Base-by-base conservation (phyloP, 352 stramenopile species). In the Globisporangium spinosum region DNA sequence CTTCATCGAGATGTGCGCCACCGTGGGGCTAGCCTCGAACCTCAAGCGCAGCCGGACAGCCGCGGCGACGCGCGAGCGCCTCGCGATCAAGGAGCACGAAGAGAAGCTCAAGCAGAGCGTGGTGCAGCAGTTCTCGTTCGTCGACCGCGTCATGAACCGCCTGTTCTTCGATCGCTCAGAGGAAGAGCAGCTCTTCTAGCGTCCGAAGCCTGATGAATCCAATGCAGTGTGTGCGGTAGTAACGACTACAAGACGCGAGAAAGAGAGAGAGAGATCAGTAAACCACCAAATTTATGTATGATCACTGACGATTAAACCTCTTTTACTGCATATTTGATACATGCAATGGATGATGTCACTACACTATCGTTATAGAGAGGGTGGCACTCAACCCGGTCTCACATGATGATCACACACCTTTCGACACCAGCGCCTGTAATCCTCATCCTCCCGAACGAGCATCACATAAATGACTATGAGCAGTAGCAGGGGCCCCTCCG, bases 1-100 rank as follows among this genome's bases (percentile, higher is more conserved):
- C 20, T 97, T 99, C 79, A 99, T 99, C 79, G 97, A 99, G 77
- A 75, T 84, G 40, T 92, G 94, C 60, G 95, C 94, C 3, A 45
- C 78, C 0, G 67, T 99, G n/a, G 97, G 98, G 20, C 82, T 99
- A 38, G 97, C 98, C 2, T 98, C 89, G 74, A 91, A 98, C 70
- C 87, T 98, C 58, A 99, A 99, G 82, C 89, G 96, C 66, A 98
- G 94, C 69, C 97, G 90, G 61, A 93, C 87, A 62, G 85, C 87
- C 9, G 71, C 82, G 47, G 83, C 72, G 29, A 92, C 83, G 34
- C 83, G 87, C 56, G 83, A 93, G 68, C 77, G 79, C 49, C 71
- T 92, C 64, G 81, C 81, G 13, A 89, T 89, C 68, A 80, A 88
- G 66, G 74, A 89, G 64, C 62, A 77, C 54, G 77, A 91, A 47